phyloP scores from a whole-genome alignment of 73 alveolate genomes.

The Paramecium tetraurelia region DNA sequence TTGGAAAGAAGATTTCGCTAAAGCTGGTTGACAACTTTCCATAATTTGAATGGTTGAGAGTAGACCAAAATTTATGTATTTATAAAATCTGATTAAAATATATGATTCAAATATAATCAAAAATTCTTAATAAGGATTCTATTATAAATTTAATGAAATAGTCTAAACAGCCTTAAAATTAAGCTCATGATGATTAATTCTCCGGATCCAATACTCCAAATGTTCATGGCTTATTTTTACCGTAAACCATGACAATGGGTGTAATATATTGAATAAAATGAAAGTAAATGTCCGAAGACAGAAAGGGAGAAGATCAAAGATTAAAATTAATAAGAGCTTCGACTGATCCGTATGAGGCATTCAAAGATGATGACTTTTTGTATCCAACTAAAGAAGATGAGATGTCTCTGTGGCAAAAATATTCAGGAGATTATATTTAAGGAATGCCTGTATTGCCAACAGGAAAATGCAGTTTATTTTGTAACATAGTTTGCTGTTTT shows the following conservation, averaged over 20 bases:
- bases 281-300: conserved; percentile 18
- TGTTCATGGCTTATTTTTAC: not conserved
- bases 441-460: conserved; percentile 53
- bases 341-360: conserved; percentile 43
- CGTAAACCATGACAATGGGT: not conserved
- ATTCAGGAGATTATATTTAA: not conserved
- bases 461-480: conserved; percentile 46
- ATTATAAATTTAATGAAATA: not conserved
- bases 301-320: not conserved
- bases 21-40: conserved; percentile 74
- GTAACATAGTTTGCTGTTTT: conserved; percentile 43
- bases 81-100: not conserved
- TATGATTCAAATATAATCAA: not conserved
- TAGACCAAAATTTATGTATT: not conserved
- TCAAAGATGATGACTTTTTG: conserved; percentile 22
- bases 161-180: not conserved
- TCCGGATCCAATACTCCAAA: conserved; percentile 36
- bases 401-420: not conserved
- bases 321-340: conserved; percentile 38
- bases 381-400: conserved; percentile 48
- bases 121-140: not conserved
- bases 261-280: not conserved
- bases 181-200: conserved; percentile 20
- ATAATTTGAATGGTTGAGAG: not conserved
- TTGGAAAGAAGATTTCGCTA: conserved; percentile 71